These are phyloP conservation scores for Capsicum pubescens DNA, from an alignment of 257 asterid genomes.

Conservation along the genomic window DNA sequence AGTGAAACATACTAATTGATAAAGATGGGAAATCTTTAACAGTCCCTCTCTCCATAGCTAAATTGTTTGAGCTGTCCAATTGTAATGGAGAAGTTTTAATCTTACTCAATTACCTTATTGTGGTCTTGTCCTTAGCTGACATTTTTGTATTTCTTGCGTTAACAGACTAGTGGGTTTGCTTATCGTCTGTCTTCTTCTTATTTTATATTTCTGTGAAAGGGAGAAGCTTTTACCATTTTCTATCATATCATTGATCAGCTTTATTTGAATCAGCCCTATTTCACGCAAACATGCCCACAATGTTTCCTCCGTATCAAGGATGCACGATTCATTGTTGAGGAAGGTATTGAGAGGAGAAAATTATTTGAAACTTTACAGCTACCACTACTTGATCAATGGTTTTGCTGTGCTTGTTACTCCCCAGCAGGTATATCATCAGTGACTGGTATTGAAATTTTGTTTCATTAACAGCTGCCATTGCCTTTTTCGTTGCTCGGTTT, in stretches of 20 bases:
- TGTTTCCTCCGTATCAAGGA: slow-evolving; percentile 57
- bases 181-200: not conserved
- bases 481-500: not conserved
- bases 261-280: slow-evolving; percentile 54
- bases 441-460: not conserved
- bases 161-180: not conserved
- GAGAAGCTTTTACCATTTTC: slow-evolving; percentile 19
- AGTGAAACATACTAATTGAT: not conserved
- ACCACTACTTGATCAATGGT: slow-evolving; percentile 89
- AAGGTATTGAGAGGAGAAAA: slow-evolving; percentile 68
- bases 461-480: not conserved
- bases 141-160: not conserved
- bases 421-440: slow-evolving; percentile 60
- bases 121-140: not conserved
- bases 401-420: slow-evolving; percentile 91
- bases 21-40: not conserved
- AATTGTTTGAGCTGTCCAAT: not conserved
- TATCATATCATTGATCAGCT: slow-evolving; percentile 19
- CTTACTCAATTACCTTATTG: not conserved
- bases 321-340: slow-evolving; percentile 75
- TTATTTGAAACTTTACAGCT: slow-evolving; percentile 90
- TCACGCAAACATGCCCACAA: slow-evolving; percentile 45
- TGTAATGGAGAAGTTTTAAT: not conserved
- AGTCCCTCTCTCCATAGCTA: not conserved
- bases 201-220: not conserved